These are phyloP conservation scores for Sphaerobolus stellatus DNA, from an alignment of 1,284 basidiomycete species.

Conservation along the genomic window DNA sequence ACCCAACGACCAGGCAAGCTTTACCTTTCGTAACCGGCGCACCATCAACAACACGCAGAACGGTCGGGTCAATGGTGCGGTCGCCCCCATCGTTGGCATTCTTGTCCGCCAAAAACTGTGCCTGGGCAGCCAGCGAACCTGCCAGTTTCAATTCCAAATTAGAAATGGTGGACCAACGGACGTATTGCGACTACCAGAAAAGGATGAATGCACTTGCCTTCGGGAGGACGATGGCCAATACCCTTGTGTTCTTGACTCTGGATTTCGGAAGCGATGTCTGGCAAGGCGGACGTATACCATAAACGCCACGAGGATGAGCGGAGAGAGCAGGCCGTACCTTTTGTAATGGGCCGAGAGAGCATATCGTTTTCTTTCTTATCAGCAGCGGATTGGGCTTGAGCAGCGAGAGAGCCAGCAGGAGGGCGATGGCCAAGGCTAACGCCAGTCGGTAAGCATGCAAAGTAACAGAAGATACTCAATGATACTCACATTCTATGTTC, in stretches of 20 bases:
- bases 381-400: constrained; percentile 13
- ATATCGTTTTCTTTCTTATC: not conserved
- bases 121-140: constrained; percentile 6
- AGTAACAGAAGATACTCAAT: not conserved
- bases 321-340: not conserved
- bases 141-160: not conserved
- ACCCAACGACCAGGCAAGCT: not conserved
- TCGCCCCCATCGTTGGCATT: not conserved
- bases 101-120: constrained; percentile 7
- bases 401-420: constrained; percentile 13
- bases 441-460: not conserved
- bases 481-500: constrained; percentile 1
- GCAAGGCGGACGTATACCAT: not conserved
- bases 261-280: constrained; percentile 1
- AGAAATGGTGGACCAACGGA: not conserved
- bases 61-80: not conserved
- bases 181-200: not conserved
- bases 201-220: not conserved
- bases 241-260: constrained; percentile 6
- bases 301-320: not conserved
- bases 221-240: constrained; percentile 5
- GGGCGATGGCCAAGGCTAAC: constrained; percentile 12
- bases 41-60: not conserved
- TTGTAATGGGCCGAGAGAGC: not conserved
- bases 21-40: not conserved